Evolutionary conservation across 164 flowering plant genomes (phyloP).

Genomic region (Sextonia rubra): DNA sequence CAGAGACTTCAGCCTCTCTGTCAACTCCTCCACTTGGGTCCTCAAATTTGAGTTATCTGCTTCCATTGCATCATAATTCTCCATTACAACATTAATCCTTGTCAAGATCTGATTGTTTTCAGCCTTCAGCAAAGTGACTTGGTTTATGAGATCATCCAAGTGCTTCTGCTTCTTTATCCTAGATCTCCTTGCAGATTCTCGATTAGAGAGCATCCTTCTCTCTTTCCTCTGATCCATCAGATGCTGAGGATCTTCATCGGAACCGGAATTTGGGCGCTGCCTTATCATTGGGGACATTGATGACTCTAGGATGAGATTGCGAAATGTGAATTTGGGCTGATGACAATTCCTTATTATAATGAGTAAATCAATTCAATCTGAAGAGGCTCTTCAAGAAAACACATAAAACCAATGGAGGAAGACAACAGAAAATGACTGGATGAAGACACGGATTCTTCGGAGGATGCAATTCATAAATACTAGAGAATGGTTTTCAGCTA

Average conservation of each 20-base stretch:
- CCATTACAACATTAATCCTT: constrained; percentile 15
- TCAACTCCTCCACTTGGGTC: constrained; percentile 33
- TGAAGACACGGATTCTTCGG: constrained; percentile 42
- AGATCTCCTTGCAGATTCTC: constrained; percentile 67
- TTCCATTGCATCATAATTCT: constrained; percentile 17
- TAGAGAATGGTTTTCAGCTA: constrained; percentile 3
- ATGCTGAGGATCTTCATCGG: constrained; percentile 19
- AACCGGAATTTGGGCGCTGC: constrained; percentile 15
- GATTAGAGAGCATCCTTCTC: constrained; percentile 58
- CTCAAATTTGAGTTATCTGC: constrained; percentile 40
- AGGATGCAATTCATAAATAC: constrained; percentile 30
- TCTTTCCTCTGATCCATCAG: constrained; percentile 46
- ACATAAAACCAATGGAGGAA: constrained; percentile 75
- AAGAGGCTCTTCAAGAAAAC: constrained; percentile 38
- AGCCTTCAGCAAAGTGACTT: constrained; percentile 24
- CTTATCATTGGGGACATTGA: not conserved
- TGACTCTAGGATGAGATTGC: not conserved
- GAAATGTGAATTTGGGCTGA: not conserved
- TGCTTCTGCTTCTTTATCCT: constrained; percentile 59
- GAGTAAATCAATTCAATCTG: not conserved
- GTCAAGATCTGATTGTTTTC: constrained; percentile 23
- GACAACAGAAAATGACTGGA: constrained; percentile 69
- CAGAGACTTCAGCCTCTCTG: constrained; percentile 30
- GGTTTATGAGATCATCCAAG: constrained; percentile 42
- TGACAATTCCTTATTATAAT: not conserved